Percentiles rank a stretch among this genome's conserved stretches.
Conservation (phyloP, 2,329 filamentous ascomycete genomes). For the Paraphoma chrysanthemicola region DNA sequence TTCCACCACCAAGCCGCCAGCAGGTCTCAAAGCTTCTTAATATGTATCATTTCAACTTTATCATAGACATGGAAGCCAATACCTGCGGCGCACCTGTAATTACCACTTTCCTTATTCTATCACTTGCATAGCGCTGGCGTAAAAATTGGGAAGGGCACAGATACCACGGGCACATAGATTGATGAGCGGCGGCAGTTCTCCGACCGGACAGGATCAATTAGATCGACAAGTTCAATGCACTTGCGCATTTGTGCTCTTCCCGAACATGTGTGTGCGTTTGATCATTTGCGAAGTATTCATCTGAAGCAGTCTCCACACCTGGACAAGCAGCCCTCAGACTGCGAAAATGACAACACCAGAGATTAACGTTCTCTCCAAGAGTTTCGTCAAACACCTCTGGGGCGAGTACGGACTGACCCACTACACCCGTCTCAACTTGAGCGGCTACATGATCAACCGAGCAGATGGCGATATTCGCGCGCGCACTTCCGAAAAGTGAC, state of each 20-base stretch:
- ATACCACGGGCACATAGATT: constrained; percentile 20
- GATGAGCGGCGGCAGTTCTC: constrained; percentile 1
- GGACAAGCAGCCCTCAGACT: too few relatives aligned
- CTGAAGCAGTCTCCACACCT: too few relatives aligned
- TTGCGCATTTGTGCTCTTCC: constrained; percentile 26
- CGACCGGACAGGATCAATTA: constrained; percentile 7
- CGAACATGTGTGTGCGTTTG: constrained; percentile 1
- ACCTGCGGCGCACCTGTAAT: constrained; percentile 17
- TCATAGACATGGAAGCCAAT: constrained; percentile 15
- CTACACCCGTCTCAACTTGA: constrained; percentile 8
- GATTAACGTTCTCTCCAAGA: too few relatives aligned
- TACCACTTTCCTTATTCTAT: constrained; percentile 14
- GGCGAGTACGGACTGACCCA: constrained; percentile 11
- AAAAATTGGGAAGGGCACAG: constrained; percentile 23
- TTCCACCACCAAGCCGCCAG: constrained; percentile 19
- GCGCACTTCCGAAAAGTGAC: constrained; percentile 1
- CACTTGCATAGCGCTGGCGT: constrained; percentile 35
- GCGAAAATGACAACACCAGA: too few relatives aligned
- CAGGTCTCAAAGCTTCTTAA: constrained; percentile 22
- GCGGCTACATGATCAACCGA: background rate
- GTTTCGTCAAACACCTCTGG: background rate
- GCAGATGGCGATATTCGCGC: background rate
- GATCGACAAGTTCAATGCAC: constrained; percentile 24
- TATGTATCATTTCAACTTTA: constrained; percentile 13
- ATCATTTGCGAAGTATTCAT: too few relatives aligned